Base-by-base conservation (phyloP, 192 early-diverging fungal species). In the Podila verticillata region DNA sequence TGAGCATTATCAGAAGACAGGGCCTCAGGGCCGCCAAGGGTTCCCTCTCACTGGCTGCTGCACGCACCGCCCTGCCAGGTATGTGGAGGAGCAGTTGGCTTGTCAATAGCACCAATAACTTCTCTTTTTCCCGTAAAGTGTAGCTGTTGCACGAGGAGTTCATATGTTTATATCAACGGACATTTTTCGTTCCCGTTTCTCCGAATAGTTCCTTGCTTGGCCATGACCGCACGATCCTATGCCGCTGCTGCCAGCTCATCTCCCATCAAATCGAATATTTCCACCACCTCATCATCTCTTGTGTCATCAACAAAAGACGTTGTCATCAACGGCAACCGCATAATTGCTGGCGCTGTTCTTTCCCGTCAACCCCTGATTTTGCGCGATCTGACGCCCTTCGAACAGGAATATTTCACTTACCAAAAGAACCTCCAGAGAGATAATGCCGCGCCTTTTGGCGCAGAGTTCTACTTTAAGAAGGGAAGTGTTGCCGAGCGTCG, bases 401-500 rank as follows among this genome's bases (percentile, higher is more conserved):
- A 93, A 83, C 59, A 74, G 28, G 89, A 88, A 65, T 95, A 95
- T 67, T 90, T 89, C 72, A 66, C 78, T 44, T 93, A 93, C 84
- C 85, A 91, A 68, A 89, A 93, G 72, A 85, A 84, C 32, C 83
- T 89, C 15, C 86, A 88, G 66, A 83, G 86, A 5, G 68, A 74
- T 29, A 83, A 84, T 60, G 75, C 91, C 9, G 70, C 88, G 2
- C 83, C 86, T 4, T 91, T 93, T 73, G 77, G 90, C 13, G 69
- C 84, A 17, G 89, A 89, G 12, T 93, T 94, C 66, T 93, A 93
- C 82, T 94, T 93, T 82, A 94, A 94, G 78, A 92, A 91, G 82
- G 94, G 94, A 17, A 88, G 88, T 19, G 72, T 90, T 24, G 90
- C 89, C 22, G 93, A 95, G 75, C 73, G 84, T 59, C 82, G 85